A percentile compares a stretch with the other conserved stretches of the same genome.
Conservation (phyloP, 768 basidiomycete species). For the Leucocoprinus sp. region DNA sequence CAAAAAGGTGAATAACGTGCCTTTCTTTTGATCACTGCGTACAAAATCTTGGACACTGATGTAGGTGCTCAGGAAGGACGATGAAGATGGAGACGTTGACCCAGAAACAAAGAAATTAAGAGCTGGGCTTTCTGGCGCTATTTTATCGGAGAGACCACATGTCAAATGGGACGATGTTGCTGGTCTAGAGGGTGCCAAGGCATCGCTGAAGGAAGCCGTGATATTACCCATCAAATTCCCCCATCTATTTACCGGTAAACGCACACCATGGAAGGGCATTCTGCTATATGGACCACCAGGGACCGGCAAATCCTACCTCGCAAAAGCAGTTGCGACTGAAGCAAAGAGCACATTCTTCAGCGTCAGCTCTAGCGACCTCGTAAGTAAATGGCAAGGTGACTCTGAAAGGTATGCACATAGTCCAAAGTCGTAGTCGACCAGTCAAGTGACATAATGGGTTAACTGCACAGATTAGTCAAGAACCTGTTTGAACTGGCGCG, state of each 20-base stretch:
- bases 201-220: constrained; percentile 94
- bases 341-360: constrained; percentile 99
- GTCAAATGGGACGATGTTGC: constrained; percentile 99
- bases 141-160: constrained; percentile 89
- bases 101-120: constrained; percentile 94
- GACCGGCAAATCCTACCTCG: constrained; percentile 93
- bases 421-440: neutral
- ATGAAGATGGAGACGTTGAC: constrained; percentile 71
- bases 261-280: constrained; percentile 96
- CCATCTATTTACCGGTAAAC: constrained; percentile 96
- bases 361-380: constrained; percentile 89
- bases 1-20: constrained; percentile 34
- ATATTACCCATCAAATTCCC: constrained; percentile 99
- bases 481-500: constrained; percentile 95
- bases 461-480: constrained; percentile 67
- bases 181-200: constrained; percentile 91
- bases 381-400: constrained; percentile 99
- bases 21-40: neutral
- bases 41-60: constrained; percentile 3
- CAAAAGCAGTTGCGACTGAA: constrained; percentile 98
- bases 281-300: constrained; percentile 96
- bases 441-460: neutral
- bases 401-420: constrained; percentile 72
- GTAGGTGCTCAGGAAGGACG: constrained; percentile 27
- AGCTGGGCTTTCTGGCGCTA: constrained; percentile 82